Evolutionary conservation across 2,329 filamentous ascomycete genomes (phyloP).

Genomic region (Apiospora arundinis): DNA sequence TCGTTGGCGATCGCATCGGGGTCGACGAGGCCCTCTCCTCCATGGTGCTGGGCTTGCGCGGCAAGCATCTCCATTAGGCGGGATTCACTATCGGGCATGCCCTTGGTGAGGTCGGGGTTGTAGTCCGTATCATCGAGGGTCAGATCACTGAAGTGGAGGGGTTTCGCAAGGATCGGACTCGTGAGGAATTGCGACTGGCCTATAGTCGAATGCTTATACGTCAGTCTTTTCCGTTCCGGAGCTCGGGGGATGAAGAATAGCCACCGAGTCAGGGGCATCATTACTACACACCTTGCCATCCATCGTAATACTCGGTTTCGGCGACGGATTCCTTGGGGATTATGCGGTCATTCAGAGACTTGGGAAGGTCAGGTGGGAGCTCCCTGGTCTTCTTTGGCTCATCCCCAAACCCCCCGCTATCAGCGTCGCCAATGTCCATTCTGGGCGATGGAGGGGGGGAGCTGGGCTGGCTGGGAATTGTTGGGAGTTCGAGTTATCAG

Average conservation of each 20-base stretch:
- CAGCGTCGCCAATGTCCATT: slow-evolving; percentile 63
- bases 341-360: slow-evolving; percentile 85
- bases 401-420: slow-evolving; percentile 48
- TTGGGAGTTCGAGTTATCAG: background rate
- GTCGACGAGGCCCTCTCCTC: slow-evolving; percentile 74
- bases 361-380: slow-evolving; percentile 87
- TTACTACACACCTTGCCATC: slow-evolving; percentile 80
- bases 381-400: slow-evolving; percentile 52
- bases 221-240: slow-evolving; percentile 24
- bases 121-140: slow-evolving; percentile 80
- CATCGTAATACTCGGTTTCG: slow-evolving; percentile 98
- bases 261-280: slow-evolving; percentile 8
- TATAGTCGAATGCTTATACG: slow-evolving; percentile 46
- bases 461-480: background rate
- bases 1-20: slow-evolving; percentile 81
- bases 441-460: slow-evolving; percentile 47
- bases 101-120: slow-evolving; percentile 68
- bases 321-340: slow-evolving; percentile 69
- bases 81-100: slow-evolving; percentile 76
- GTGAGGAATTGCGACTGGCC: slow-evolving; percentile 96
- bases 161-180: slow-evolving; percentile 82
- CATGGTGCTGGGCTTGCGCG: slow-evolving; percentile 85
- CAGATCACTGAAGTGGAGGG: slow-evolving; percentile 81
- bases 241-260: slow-evolving; percentile 19
- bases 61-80: slow-evolving; percentile 95